Conservation (phyloP, 345 rosid species). For the Salix suchowensis region DNA sequence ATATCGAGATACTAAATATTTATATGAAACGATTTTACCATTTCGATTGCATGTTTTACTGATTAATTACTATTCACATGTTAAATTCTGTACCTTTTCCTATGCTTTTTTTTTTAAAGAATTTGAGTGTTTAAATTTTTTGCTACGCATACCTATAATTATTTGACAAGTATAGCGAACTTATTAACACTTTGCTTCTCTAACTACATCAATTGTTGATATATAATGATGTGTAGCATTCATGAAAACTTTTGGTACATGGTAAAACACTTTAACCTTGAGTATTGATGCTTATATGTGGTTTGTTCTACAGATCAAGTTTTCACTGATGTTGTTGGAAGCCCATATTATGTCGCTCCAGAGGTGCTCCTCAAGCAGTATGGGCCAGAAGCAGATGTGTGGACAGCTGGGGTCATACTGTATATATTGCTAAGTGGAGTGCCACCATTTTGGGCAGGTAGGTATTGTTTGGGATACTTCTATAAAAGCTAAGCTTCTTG, state of each 20-base stretch:
- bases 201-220: background rate
- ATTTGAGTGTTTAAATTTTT: background rate
- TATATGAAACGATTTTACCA: background rate
- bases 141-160: background rate
- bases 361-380: conserved; percentile 91
- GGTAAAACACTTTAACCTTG: background rate
- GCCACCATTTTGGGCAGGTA: conserved; percentile 99
- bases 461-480: conserved; percentile 3
- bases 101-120: background rate
- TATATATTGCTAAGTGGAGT: conserved; percentile 96
- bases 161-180: background rate
- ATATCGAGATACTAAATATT: background rate
- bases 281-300: conserved; percentile 1
- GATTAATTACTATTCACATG: background rate
- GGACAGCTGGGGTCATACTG: conserved; percentile 97
- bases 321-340: conserved; percentile 94
- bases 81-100: background rate
- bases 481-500: background rate
- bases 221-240: background rate
- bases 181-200: background rate
- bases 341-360: conserved; percentile 96
- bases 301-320: conserved; percentile 57
- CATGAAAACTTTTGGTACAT: background rate
- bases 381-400: conserved; percentile 96
- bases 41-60: background rate